These are phyloP conservation scores for Nakaseomyces bracarensis DNA, from an alignment of 1,139 yeast genomes.

Conservation along the genomic window DNA sequence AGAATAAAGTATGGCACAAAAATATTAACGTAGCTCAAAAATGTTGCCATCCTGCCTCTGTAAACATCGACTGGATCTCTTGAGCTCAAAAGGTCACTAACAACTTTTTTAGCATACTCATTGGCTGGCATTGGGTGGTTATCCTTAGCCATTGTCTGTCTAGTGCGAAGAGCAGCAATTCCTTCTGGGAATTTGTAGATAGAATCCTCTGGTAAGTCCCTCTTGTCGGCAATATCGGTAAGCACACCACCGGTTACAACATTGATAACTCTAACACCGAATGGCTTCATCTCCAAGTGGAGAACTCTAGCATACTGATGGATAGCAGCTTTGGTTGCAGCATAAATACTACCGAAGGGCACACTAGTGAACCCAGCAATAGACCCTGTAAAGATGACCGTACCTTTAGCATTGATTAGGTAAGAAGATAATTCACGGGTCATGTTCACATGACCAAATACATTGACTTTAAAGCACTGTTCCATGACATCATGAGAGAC, in stretches of 20 bases:
- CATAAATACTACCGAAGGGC: slow-evolving; percentile 63
- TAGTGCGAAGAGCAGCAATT: slow-evolving; percentile 39
- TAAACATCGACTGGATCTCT: slow-evolving; percentile 42
- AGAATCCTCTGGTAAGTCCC: slow-evolving; percentile 50
- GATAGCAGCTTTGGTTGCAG: slow-evolving; percentile 71
- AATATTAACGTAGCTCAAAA: slow-evolving; percentile 34
- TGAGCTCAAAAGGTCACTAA: slow-evolving; percentile 39
- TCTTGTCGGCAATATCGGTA: slow-evolving; percentile 51
- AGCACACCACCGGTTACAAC: slow-evolving; percentile 62
- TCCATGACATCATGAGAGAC: slow-evolving; percentile 49
- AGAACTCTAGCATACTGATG: slow-evolving; percentile 59
- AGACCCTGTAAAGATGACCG: slow-evolving; percentile 69
- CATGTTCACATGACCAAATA: slow-evolving; percentile 58
- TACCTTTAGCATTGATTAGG: slow-evolving; percentile 60
- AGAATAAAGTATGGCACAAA: slow-evolving; percentile 43
- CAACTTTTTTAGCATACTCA: slow-evolving; percentile 47
- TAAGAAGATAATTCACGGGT: slow-evolving; percentile 51
- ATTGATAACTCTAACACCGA: slow-evolving; percentile 64
- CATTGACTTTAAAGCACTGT: slow-evolving; percentile 59
- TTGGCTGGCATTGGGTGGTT: slow-evolving; percentile 54
- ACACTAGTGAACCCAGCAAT: slow-evolving; percentile 58
- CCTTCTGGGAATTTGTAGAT: slow-evolving; percentile 48
- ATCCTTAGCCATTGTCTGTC: slow-evolving; percentile 54
- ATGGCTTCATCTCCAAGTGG: slow-evolving; percentile 62
- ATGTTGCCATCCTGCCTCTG: slow-evolving; percentile 45